phyloP scores from a whole-genome alignment of 208 protist genomes.

The Trypanosoma caninum region DNA sequence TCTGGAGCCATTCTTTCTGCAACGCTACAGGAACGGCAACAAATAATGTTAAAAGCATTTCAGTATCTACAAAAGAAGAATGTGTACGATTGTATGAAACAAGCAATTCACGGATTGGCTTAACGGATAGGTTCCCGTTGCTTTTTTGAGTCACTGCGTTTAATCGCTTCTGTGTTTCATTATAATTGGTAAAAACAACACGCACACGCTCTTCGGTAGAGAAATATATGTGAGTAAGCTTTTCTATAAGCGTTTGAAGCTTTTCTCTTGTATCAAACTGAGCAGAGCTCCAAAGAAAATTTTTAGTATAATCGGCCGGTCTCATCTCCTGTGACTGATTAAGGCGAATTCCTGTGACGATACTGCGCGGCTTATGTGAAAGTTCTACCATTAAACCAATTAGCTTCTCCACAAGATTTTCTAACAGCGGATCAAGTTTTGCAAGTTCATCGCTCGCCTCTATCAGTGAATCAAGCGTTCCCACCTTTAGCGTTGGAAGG shows the following conservation, averaged over 20 bases:
- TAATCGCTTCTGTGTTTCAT: conserved; percentile 82
- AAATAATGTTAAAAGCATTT: conserved; percentile 84
- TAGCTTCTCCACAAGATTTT: conserved; percentile 74
- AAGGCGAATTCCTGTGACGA: conserved; percentile 79
- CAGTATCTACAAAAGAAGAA: conserved; percentile 78
- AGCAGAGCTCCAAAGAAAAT: conserved; percentile 78
- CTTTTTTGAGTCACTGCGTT: conserved; percentile 54
- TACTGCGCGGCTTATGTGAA: conserved; percentile 61
- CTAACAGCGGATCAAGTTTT: conserved; percentile 76
- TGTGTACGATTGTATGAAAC: conserved; percentile 56
- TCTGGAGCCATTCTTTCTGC: conserved; percentile 80
- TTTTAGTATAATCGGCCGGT: conserved; percentile 78
- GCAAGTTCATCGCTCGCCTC: conserved; percentile 85
- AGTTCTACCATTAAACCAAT: conserved; percentile 82
- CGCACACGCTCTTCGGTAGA: conserved; percentile 77
- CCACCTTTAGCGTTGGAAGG: conserved; percentile 74
- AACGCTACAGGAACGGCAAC: conserved; percentile 62
- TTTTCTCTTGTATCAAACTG: conserved; percentile 87
- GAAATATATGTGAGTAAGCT: conserved; percentile 58
- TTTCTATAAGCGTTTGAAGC: conserved; percentile 70
- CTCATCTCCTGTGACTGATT: conserved; percentile 87
- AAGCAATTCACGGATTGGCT: conserved; percentile 80
- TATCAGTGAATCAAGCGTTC: conserved; percentile 89
- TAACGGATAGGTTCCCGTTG: conserved; percentile 79
- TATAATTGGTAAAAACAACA: conserved; percentile 79